Evolutionary conservation across 1,139 yeast genomes (phyloP), one percentile per base, ranked within the genome.

Genomic region (Saccharomyces hybrid): DNA sequence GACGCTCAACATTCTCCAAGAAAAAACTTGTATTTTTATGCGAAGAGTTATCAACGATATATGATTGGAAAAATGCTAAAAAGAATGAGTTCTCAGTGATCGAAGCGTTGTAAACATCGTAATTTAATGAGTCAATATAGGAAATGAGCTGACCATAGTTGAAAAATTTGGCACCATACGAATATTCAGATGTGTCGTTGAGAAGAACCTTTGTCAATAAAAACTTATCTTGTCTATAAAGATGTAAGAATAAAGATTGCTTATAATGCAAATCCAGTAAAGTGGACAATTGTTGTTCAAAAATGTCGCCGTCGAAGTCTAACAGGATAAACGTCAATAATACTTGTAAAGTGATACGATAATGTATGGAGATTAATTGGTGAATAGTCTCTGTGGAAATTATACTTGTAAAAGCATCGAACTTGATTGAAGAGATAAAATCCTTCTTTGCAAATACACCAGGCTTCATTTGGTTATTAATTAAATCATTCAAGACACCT

Each of bases 241-340:
- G 51, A 16, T 58, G 57, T 23, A 66, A 41, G 54, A 67, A 60
- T 23, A 67, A 34, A 9, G 63, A 54, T 50, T 64, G 66, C 41
- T 64, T 67, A 50, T 60, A 67, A 53, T 65, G 63, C 8, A 66
- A 46, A n/a, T 61, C 58, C 42, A 69, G 53, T 27, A 69, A 54
- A 3, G 47, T 50, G 13, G 57, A 52, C 8, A 69, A 26, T 47
- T 63, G 68, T 2, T 53, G 50, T 28, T 54, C 59, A 52, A 69
- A 60, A 3, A 57, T 38, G 2, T 58, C 48, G 41, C 54, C 58
- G 50, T 67, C 67, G 48, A 68, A 58, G 46, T 69, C 71, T 51
- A 69, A 54, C 27, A 68, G 56, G 3, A 65, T 62, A 47, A 69
- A 68, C 1, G 63, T 57, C 47, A 67, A 50, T 34, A 68, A 50